A percentile compares a stretch with the other conserved stretches of the same genome.
Evolutionary conservation across 2,329 filamentous ascomycete species (phyloP).

Genomic region (Paecilomyces fulvus): DNA sequence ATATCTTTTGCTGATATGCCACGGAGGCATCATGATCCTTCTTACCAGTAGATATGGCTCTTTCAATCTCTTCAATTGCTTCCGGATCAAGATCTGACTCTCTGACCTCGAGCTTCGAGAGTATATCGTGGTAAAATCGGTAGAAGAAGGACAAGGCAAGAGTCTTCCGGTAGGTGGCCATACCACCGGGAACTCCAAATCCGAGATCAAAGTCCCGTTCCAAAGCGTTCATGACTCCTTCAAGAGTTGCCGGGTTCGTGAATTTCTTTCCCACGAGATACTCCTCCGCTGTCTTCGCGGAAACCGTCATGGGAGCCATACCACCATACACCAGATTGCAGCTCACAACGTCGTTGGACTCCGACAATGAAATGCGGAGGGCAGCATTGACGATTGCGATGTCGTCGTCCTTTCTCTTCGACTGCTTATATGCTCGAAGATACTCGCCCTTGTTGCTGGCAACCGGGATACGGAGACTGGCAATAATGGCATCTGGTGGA

Average conservation of each 20-base stretch:
- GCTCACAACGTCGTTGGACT: conserved; percentile 61
- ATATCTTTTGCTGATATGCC: conserved; percentile 71
- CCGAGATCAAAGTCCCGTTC: conserved; percentile 79
- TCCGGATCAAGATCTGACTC: conserved; percentile 57
- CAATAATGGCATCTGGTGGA: conserved; percentile 71
- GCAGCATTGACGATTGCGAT: conserved; percentile 95
- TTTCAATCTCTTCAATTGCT: conserved; percentile 74
- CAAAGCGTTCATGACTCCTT: conserved; percentile 83
- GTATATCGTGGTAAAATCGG: conserved; percentile 85
- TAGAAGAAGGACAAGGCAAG: conserved; percentile 93
- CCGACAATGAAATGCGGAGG: conserved; percentile 62
- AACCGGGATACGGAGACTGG: conserved; percentile 75
- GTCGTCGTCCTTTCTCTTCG: conserved; percentile 95
- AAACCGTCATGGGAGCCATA: conserved; percentile 87
- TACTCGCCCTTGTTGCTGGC: conserved; percentile 69
- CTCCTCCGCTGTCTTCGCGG: conserved; percentile 67
- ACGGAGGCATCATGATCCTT: conserved; percentile 68
- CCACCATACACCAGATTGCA: conserved; percentile 84
- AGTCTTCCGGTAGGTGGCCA: conserved; percentile 92
- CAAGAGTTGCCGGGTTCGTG: conserved; percentile 71
- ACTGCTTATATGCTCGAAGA: conserved; percentile 87
- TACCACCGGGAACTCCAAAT: conserved; percentile 89
- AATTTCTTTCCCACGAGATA: conserved; percentile 72
- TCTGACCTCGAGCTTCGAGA: conserved; percentile 48
- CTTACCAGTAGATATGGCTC: conserved; percentile 69